These are phyloP conservation scores for Coniferiporia sulphurascens DNA, from an alignment of 1,284 basidiomycete genomes.

Conservation along the genomic window DNA sequence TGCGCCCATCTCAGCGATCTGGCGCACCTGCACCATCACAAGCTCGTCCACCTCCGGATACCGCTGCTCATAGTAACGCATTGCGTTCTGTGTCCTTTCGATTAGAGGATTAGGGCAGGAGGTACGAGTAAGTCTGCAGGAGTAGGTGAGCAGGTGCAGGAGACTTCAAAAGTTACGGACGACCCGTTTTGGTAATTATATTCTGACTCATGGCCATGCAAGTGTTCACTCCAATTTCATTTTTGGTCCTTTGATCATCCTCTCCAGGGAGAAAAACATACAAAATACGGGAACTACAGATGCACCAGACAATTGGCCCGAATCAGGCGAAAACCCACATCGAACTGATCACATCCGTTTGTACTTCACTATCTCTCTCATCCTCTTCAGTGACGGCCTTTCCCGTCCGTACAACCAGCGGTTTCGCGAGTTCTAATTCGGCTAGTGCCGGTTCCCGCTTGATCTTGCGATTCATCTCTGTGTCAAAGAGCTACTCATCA, in stretches of 20 bases:
- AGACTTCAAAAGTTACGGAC: too few relatives aligned
- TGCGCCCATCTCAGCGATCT: constrained; percentile 99
- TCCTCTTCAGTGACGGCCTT: neutral
- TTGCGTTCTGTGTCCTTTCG: constrained; percentile 25
- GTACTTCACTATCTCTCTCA: neutral
- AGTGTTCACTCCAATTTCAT: too few relatives aligned
- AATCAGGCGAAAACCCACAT: constrained; percentile 7
- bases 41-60: constrained; percentile 93
- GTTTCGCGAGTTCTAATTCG: constrained; percentile 1
- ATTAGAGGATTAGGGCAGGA: neutral
- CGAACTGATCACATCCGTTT: constrained; percentile 3
- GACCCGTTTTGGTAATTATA: too few relatives aligned
- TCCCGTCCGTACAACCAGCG: constrained; percentile 1
- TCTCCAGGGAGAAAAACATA: too few relatives aligned
- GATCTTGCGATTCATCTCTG: constrained; percentile 76
- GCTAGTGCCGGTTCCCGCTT: constrained; percentile 71
- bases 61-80: constrained; percentile 80
- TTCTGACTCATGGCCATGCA: too few relatives aligned
- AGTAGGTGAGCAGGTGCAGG: too few relatives aligned
- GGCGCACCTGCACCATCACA: constrained; percentile 98
- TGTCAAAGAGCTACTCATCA: constrained; percentile 72
- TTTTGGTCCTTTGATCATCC: too few relatives aligned
- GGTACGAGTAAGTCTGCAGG: neutral
- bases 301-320: neutral
- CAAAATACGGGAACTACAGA: neutral